Conservation (phyloP, 78 protist genomes). For the Protostelium mycophagum region DNA sequence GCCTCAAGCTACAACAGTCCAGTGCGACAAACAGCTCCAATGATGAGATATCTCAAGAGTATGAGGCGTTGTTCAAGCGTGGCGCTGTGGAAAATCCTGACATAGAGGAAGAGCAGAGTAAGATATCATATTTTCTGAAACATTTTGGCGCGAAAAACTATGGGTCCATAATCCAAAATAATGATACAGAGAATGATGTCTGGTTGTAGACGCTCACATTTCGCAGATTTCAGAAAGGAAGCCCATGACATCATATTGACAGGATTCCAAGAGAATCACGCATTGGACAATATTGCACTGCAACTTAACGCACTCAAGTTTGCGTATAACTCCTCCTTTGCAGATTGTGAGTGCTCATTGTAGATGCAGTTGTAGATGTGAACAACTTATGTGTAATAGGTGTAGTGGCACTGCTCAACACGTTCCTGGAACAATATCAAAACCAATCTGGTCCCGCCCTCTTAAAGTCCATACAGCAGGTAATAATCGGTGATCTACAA, state of each 20-base stretch:
- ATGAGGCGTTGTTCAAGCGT: neutral
- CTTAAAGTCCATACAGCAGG: slow-evolving; percentile 21
- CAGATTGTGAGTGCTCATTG: slow-evolving; percentile 31
- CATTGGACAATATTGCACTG: slow-evolving; percentile 48
- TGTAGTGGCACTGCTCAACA: neutral
- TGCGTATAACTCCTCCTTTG: slow-evolving; percentile 49
- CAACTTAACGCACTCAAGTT: slow-evolving; percentile 72
- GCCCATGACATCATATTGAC: slow-evolving; percentile 21
- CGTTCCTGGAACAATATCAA: neutral
- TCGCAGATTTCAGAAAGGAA: slow-evolving; percentile 34
- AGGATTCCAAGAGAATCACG: slow-evolving; percentile 25
- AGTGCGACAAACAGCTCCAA: neutral
- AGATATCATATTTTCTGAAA: neutral
- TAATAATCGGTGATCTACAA: slow-evolving; percentile 8
- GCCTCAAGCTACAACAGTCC: slow-evolving; percentile 8
- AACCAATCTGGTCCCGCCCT: neutral
- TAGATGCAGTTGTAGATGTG: slow-evolving; percentile 11
- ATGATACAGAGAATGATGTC: neutral
- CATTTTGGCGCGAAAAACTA: neutral
- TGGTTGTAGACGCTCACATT: neutral
- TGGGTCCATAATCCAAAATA: neutral
- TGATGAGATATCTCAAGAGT: slow-evolving; percentile 17
- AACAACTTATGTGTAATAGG: slow-evolving; percentile 5
- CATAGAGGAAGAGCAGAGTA: neutral
- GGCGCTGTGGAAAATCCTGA: neutral